Conservation (phyloP, 495 filamentous ascomycete genomes). For the Apodospora peruviana region DNA sequence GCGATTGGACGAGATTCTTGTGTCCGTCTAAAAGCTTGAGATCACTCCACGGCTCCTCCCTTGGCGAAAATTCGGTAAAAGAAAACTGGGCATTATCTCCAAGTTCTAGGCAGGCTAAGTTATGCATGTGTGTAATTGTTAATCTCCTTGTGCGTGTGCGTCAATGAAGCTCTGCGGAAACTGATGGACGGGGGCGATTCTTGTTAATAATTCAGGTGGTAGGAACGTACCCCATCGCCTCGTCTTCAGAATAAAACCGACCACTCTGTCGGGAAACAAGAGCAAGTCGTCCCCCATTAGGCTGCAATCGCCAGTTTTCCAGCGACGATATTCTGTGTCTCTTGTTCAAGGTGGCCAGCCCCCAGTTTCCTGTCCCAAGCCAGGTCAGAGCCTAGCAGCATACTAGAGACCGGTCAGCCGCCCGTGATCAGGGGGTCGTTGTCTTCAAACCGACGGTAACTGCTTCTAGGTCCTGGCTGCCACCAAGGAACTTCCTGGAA, state of each 20-base stretch:
- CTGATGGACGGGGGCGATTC: neutral
- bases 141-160: no score
- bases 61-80: neutral
- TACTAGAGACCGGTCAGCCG: no score
- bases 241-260: neutral
- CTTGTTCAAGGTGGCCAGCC: neutral
- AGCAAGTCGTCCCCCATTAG: neutral
- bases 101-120: neutral
- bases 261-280: neutral
- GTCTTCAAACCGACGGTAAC: no score
- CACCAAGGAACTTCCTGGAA: constrained; percentile 1
- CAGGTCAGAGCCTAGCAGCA: no score
- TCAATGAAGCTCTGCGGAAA: no score
- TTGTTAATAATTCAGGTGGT: neutral
- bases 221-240: neutral
- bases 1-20: neutral
- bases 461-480: no score
- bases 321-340: neutral
- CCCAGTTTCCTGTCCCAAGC: neutral
- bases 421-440: no score
- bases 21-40: neutral
- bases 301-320: neutral
- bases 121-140: no score
- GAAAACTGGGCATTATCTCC: no score
- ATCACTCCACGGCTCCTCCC: neutral